A percentile compares a stretch with the other conserved stretches of the same genome.
phyloP scores from a whole-genome alignment of 2,329 filamentous ascomycete species.

The Orbilia ellipsospora region DNA sequence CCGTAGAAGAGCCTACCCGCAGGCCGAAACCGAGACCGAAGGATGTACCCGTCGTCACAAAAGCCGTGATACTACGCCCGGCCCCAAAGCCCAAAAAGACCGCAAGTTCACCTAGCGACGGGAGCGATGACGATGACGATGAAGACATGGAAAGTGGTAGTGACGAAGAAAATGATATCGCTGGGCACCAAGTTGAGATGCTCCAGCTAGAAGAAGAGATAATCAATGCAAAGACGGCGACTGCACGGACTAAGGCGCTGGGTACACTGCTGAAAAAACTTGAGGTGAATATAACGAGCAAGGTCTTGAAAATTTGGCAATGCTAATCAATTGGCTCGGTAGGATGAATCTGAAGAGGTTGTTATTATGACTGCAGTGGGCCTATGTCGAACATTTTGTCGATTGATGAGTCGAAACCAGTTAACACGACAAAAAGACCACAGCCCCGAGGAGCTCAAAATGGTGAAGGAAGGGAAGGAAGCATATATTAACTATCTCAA shows the following conservation, averaged over 20 bases:
- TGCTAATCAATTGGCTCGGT: conserved; percentile 45
- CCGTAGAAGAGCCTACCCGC: conserved; percentile 29
- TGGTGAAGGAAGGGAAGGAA: conserved; percentile 82
- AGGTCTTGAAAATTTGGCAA: not conserved
- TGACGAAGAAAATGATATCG: conserved; percentile 34
- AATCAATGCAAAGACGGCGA: conserved; percentile 92
- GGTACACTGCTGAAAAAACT: conserved; percentile 71
- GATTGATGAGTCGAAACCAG: conserved; percentile 78
- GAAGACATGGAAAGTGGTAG: conserved; percentile 34
- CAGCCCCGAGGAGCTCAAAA: conserved; percentile 77
- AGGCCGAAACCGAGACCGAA: conserved; percentile 33
- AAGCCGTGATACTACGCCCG: conserved; percentile 48
- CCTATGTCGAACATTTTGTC: conserved; percentile 85
- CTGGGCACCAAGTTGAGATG: conserved; percentile 70
- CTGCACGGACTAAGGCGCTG: conserved; percentile 73
- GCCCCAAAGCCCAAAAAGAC: conserved; percentile 34
- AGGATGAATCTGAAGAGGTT: conserved; percentile 67
- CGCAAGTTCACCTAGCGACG: conserved; percentile 28
- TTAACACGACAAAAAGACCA: conserved; percentile 74
- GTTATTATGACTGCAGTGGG: conserved; percentile 79
- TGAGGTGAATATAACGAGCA: conserved; percentile 60
- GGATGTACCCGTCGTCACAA: conserved; percentile 41
- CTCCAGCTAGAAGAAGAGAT: conserved; percentile 82
- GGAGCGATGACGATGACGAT: conserved; percentile 27
- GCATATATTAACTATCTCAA: conserved; percentile 77